Base-by-base conservation (phyloP, 805 yeast genomes). In the Jamesozyma jinghongensis region DNA sequence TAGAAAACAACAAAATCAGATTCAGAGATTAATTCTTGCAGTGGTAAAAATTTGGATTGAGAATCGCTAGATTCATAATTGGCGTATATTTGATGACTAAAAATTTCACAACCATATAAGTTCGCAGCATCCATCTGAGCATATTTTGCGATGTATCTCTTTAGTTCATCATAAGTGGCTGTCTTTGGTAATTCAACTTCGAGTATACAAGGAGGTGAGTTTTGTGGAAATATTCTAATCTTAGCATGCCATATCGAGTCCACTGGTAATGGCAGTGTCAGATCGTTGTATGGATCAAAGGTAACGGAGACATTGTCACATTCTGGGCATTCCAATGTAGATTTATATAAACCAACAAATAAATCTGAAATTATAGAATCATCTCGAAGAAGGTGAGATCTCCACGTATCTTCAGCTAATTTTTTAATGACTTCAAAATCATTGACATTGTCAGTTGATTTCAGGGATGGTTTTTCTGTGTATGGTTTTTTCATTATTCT, bases 241-340 rank as follows among this genome's bases (percentile, higher is more conserved):
- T 71, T 71, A 32, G 78, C 80, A 26, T 67, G 63, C 95, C 97
- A 88, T 36, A 72, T 68, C 37, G 78, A 74, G 36, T 75, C 74
- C 2, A 81, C 75, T 0, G 97, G 97, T 19, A 90, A 67, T 0
- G 97, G 97, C 34, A 90, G 65, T 0, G 98, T 87, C 48, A 90
- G 65, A 55, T 87, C 96, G 63, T 79, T 85, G 56, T 78, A 90
- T 0, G 98, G 97, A 59, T 90, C 98, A 63, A 88, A 92, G 0
- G 97, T 88, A 19, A 90, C 73, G 20, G 94, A 81, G 6, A 84
- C 74, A 50, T 81, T 81, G 16, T 70, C 57, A 62, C 98, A 92
- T 7, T 65, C 78, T 0, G 97, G 97, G 56, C 98, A 90, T 11
- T 81, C 71, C 40, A 92, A 67, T 0, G 96, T 87, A 1, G 95